phyloP scores from a whole-genome alignment of 106 monocot genomes.

The Apostasia shenzhenica region DNA sequence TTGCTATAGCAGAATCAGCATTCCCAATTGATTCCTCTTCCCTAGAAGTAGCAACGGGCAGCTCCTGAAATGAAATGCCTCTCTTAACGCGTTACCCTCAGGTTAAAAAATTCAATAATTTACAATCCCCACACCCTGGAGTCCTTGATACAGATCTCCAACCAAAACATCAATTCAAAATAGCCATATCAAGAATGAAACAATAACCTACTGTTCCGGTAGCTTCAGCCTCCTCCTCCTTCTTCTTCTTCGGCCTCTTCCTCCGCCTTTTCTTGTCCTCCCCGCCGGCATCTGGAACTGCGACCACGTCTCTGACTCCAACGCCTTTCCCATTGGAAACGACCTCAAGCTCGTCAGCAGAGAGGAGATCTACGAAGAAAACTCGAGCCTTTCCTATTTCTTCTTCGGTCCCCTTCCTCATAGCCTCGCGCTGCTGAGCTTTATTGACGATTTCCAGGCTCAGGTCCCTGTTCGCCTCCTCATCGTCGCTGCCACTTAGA shows the following conservation, averaged over 20 bases:
- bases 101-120: background rate
- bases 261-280: conserved; percentile 21
- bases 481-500: conserved; percentile 74
- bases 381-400: background rate
- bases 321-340: background rate
- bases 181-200: background rate
- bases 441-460: conserved; percentile 52
- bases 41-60: conserved; percentile 1
- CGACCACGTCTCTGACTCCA: background rate
- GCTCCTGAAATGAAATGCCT: background rate
- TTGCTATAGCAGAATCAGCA: conserved; percentile 29
- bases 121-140: no score
- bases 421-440: conserved; percentile 25
- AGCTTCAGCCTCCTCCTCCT: conserved; percentile 15
- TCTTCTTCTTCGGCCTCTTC: conserved; percentile 20
- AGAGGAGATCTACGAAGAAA: conserved; percentile 4
- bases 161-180: background rate
- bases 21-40: conserved; percentile 16
- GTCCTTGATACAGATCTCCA: background rate
- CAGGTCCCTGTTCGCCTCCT: conserved; percentile 74
- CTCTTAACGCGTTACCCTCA: background rate
- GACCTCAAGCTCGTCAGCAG: conserved; percentile 17
- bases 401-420: conserved; percentile 14
- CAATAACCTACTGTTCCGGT: conserved; percentile 9
- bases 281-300: background rate